Conservation (phyloP, 305 asterid genomes). For the Petunia hybrid region DNA sequence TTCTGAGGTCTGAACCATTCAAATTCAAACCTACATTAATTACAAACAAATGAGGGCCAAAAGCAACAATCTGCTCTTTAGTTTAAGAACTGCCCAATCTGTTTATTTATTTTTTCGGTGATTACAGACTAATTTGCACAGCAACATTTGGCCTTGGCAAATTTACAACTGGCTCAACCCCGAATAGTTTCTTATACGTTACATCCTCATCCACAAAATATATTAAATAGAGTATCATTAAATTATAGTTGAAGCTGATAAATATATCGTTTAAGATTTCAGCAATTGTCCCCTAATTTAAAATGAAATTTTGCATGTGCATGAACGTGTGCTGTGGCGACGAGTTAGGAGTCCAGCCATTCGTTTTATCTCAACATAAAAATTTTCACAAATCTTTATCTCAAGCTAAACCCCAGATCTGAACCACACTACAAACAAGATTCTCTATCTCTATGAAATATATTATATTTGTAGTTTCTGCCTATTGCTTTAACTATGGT, state of each 20-base stretch:
- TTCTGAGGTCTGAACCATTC: too few relatives aligned
- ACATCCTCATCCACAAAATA: not conserved
- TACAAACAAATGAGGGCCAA: not conserved
- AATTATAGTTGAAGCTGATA: slow-evolving; percentile 6
- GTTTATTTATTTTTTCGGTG: not conserved
- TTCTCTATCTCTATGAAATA: slow-evolving; percentile 12
- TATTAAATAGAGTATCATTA: slow-evolving; percentile 3
- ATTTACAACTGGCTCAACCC: not conserved
- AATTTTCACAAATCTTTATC: not conserved
- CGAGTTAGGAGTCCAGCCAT: slow-evolving; percentile 24
- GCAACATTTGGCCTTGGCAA: not conserved
- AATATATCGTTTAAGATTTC: not conserved
- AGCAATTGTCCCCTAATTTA: slow-evolving; percentile 26
- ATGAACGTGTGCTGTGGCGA: slow-evolving; percentile 41
- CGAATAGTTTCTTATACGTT: not conserved
- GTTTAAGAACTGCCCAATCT: not conserved
- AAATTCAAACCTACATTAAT: too few relatives aligned
- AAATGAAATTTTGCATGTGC: slow-evolving; percentile 34
- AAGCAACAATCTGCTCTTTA: not conserved
- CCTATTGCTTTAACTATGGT: not conserved
- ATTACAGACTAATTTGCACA: too few relatives aligned
- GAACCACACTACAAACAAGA: slow-evolving; percentile 20
- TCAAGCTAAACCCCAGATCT: not conserved
- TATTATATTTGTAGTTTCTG: not conserved
- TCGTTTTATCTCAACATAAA: not conserved